Conservation (phyloP, 225 moss, liverwort and hornwort species). For the Neckera pumila region DNA sequence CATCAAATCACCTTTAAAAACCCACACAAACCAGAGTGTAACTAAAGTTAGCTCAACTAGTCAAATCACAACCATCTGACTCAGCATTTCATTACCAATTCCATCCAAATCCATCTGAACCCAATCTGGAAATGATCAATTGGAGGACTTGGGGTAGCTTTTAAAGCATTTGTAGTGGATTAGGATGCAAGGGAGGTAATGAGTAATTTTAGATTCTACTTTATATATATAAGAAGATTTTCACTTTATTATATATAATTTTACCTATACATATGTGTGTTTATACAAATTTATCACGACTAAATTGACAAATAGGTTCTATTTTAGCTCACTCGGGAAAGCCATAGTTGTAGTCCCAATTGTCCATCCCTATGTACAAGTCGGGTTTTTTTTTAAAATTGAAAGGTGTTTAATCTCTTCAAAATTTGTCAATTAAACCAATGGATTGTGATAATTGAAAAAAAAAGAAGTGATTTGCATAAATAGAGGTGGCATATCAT, state of each 20-base stretch:
- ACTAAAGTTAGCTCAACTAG: too few relatives aligned
- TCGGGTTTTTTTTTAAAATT: too few relatives aligned
- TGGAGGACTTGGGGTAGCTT: too few relatives aligned
- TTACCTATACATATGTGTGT: too few relatives aligned
- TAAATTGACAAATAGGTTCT: background rate
- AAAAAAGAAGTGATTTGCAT: background rate
- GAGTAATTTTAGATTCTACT: too few relatives aligned
- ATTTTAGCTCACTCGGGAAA: background rate
- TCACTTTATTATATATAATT: background rate
- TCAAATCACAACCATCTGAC: background rate
- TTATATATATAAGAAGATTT: too few relatives aligned
- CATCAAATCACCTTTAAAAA: background rate
- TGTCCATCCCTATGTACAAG: too few relatives aligned
- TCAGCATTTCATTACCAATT: background rate
- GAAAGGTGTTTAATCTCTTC: background rate
- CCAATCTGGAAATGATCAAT: too few relatives aligned
- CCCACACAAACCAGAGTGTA: background rate
- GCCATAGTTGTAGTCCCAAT: background rate
- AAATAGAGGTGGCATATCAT: background rate
- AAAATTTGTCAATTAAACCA: background rate
- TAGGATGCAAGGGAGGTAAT: too few relatives aligned
- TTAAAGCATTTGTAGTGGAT: background rate
- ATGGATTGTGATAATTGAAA: background rate
- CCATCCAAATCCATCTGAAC: background rate
- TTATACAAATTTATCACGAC: rapidly evolving